Base-by-base conservation (phyloP, 352 stramenopile species). In the Globisporangium barbulae region DNA sequence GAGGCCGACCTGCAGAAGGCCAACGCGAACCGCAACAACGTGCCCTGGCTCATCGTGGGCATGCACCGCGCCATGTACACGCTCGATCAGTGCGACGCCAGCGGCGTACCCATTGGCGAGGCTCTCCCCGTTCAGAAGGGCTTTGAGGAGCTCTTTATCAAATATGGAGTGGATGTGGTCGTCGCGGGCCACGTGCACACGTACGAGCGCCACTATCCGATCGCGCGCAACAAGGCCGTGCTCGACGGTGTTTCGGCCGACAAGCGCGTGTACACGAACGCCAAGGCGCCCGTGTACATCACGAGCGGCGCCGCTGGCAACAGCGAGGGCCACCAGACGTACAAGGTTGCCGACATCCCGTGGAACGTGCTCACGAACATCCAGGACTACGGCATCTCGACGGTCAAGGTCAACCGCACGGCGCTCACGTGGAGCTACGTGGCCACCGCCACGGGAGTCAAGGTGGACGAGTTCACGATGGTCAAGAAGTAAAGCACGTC, bases 121-220 rank as follows among this genome's bases (percentile, higher is more conserved):
- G 63, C 66, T 2, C 49, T 56, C 2, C 9, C 37, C 7, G 57
- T 96, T 37, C 81, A 94, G 39, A 55, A 54, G 17, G 82, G 83
- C 0, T 92, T 97, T 45, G 90, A 97, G 61, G 76, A 72, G 28
- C 72, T 97, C 10, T 81, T 97, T 30, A 69, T 93, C 54, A 88
- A 91, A 67, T 94, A 93, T 76, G 71, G 79, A 17, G 89, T 97
- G 13, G 88, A 97, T 44, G 64, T 96, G 3, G 90, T 95, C 33
- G 59, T 97, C 21, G 71, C 81, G 2, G 90, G 90, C 13, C 91
- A 97, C 66, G 67, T 92, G 35, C 91, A 97, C 70, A 83, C 78
- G 53, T 97, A 95, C 65, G 83, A 97, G 65, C 77, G 89, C 6
- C 73, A 90, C 3, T 65, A 86, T 1, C 87, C 86, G 0, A 76